Percentiles rank a stretch among this genome's conserved stretches.
These are phyloP conservation scores for Amanita phalloides DNA, from an alignment of 768 basidiomycete genomes.

Conservation along the genomic window DNA sequence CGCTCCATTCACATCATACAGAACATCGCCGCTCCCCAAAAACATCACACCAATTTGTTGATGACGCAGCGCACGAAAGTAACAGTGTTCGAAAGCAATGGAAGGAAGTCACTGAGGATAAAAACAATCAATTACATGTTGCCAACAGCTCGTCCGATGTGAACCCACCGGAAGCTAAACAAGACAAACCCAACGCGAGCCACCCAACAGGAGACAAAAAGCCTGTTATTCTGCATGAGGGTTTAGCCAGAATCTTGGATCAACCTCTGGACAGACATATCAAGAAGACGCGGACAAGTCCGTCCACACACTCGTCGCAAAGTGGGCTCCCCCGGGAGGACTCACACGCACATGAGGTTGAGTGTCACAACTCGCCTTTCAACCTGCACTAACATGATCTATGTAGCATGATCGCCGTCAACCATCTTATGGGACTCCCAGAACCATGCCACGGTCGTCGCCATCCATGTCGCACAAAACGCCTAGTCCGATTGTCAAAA, in stretches of 20 bases:
- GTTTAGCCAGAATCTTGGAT: constrained; percentile 2
- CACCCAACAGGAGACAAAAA: background rate
- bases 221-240: background rate
- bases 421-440: background rate
- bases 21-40: background rate
- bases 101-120: background rate
- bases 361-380: background rate
- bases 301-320: background rate
- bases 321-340: background rate
- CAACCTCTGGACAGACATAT: background rate
- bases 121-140: background rate
- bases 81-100: background rate
- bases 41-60: background rate
- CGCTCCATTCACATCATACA: background rate
- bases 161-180: background rate
- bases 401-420: background rate
- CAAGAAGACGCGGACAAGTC: background rate
- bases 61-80: background rate
- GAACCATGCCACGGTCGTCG: background rate
- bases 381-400: background rate
- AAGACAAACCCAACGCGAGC: background rate
- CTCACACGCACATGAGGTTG: background rate
- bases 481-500: constrained; percentile 1
- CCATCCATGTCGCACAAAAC: background rate
- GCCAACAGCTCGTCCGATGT: background rate